Base-by-base conservation (phyloP, 192 early-diverging fungal species). In the Pilobolus umbonatus region DNA sequence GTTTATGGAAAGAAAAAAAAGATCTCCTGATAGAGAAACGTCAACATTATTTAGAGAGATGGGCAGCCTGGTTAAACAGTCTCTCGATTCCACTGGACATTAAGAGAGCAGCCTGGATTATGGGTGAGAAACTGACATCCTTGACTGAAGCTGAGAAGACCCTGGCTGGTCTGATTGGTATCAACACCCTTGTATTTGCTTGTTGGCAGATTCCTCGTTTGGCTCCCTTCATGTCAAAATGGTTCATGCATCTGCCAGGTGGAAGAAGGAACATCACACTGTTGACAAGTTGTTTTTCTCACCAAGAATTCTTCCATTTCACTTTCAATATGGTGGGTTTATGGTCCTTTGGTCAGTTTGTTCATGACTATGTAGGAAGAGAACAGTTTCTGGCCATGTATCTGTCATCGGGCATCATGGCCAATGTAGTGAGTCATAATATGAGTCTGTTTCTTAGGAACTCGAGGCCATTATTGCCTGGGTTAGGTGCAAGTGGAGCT, bases 351-450 rank as follows among this genome's bases (percentile, higher is more conserved):
- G 85, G 81, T 5, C 48, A 65, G 0, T 30, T 72, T 1, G 51
- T 84, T 10, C 79, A 80, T 28, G 57, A 76, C 2, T 36, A 62
- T 0, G 73, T 90, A 55, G 82, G 85, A 9, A 68, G 65, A 29
- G 84, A 88, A 35, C 83, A 88, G 43, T 92, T 90, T 58, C 48
- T 86, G 12, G 91, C 90, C 0, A 89, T 93, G 55, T 96, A 94
- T 43, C 29, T 93, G 8, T 74, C 86, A 0, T 79, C 88, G 0
- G 91, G 80, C 35, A 72, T 84, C n/a, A 32, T 79, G 0, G 78
- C 91, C 1, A 81, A 82, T 10, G 51, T 91, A 9, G 82, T 75
- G 0, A 87, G 85, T 22, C 93, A 93, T 62, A 24, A 81, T 1
- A 55, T 76, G 11, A 75, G 76, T 8, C 48, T 85, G 28, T 55